Evolutionary conservation across 768 basidiomycete species (phyloP), one percentile per base, ranked within the genome.

Genomic region (Phylloporus sp.): DNA sequence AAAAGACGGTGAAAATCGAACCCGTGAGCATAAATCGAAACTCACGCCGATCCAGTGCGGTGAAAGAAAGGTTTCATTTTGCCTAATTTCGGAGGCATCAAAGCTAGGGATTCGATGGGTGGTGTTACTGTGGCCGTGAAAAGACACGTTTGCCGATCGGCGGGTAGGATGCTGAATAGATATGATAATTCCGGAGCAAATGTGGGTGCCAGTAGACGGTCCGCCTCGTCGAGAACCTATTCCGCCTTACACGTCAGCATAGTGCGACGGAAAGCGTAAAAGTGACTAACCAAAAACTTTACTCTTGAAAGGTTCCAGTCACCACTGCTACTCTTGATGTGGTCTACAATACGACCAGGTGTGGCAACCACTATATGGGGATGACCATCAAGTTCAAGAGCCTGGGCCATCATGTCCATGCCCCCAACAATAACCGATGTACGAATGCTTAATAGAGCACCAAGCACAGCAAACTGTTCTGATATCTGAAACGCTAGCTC

Each of bases 321-420:
- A 28, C 65, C 68, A 38, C 78, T 81, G 46, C 78, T 79, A 58
- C 87, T 93, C 52, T 78, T 76, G 37, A 99, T 65, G 56, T 92
- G 83, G 66, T 99, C 96, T 4, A 93, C 90, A 18, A 99, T 81
- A 17, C 96, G 80, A 3, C 96, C 96, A 4, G 96, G 96, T 0
- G 96, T 99, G 8, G 94, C 96, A 37, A 99, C 82, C 20, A 98
- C 84, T 29, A 99, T 77, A 63, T 98, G 96, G 0, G 96, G 96
- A 33, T 87, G 79, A 53, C 82, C 80, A 3, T 77, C 75, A 13
- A 99, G 79, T 58, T 94, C 92, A 15, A 90, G 71, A 0, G 95
- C 90, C 63, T 99, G 96, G 1, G 81, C 64, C 75, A 96, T 91
- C 85, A 95, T 95, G 58, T 99, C 96, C 91, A 99, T 95, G 6